phyloP scores from a whole-genome alignment of 768 basidiomycete genomes.

The Rubroboletus satanas region DNA sequence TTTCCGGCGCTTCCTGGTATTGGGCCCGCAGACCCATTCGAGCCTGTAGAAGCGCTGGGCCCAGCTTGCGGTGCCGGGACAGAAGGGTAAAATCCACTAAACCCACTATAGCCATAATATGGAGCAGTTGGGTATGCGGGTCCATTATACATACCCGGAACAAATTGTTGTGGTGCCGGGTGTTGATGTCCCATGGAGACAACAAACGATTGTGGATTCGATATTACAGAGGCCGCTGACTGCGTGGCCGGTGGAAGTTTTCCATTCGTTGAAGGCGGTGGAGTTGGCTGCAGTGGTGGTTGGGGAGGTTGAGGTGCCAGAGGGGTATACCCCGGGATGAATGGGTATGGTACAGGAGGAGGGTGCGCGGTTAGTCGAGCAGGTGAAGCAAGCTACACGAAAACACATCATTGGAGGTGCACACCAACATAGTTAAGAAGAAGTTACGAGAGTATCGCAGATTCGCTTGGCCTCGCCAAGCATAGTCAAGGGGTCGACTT shows the following conservation, averaged over 20 bases:
- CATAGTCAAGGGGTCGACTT: constrained; percentile 72
- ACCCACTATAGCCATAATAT: constrained; percentile 56
- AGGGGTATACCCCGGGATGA: constrained; percentile 39
- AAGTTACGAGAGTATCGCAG: constrained; percentile 68
- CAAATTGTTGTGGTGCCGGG: constrained; percentile 43
- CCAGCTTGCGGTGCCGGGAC: constrained; percentile 22
- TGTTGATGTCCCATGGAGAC: constrained; percentile 61
- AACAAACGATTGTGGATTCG: constrained; percentile 69
- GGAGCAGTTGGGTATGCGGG: constrained; percentile 57
- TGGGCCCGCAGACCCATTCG: constrained; percentile 17
- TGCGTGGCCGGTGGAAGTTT: constrained; percentile 31
- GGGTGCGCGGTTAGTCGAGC: constrained; percentile 63
- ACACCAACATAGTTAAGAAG: neutral
- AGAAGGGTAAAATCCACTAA: constrained; percentile 32
- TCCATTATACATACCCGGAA: constrained; percentile 30
- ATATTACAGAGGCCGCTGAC: constrained; percentile 50
- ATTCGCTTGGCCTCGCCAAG: constrained; percentile 72
- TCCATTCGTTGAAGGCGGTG: constrained; percentile 34
- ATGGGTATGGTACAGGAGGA: constrained; percentile 55
- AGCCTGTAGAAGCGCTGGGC: constrained; percentile 25
- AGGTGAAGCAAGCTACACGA: constrained; percentile 65
- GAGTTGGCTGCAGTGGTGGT: constrained; percentile 36
- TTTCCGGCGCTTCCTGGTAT: constrained; percentile 40
- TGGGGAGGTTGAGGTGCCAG: constrained; percentile 26
- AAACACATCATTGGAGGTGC: constrained; percentile 10